These are phyloP conservation scores for Collybia sp. DNA, from an alignment of 768 basidiomycete genomes.

Conservation along the genomic window DNA sequence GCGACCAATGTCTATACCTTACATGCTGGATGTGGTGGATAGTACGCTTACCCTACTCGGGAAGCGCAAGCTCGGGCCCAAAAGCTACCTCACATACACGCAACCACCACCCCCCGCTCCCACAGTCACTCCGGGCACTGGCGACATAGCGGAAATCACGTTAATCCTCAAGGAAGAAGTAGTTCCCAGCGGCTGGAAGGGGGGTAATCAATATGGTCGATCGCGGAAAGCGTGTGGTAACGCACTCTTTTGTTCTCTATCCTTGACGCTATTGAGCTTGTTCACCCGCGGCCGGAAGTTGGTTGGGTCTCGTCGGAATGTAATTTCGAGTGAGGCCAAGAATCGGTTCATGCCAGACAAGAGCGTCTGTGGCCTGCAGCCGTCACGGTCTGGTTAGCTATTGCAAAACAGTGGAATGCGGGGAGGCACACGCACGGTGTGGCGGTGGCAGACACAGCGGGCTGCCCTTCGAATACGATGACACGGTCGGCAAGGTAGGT, in stretches of 20 bases:
- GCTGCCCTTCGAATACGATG: constrained; percentile 86
- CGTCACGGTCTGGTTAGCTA: not conserved
- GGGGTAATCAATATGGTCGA: constrained; percentile 2
- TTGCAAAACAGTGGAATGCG: not conserved
- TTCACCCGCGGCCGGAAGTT: constrained; percentile 89
- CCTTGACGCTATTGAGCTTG: constrained; percentile 81
- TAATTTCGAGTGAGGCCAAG: constrained; percentile 92
- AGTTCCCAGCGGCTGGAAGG: constrained; percentile 67
- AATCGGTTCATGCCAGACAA: constrained; percentile 89
- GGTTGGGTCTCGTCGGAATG: constrained; percentile 96
- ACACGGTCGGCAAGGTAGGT: constrained; percentile 98
- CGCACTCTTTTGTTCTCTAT: constrained; percentile 82
- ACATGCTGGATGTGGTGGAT: too few species aligned
- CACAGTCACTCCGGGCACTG: too few species aligned
- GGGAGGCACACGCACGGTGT: constrained; percentile 64
- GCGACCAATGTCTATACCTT: too few species aligned
- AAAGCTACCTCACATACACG: too few species aligned
- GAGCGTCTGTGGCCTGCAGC: constrained; percentile 80
- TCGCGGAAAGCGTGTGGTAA: constrained; percentile 2
- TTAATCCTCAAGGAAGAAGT: constrained; percentile 90
- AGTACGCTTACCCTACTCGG: too few species aligned
- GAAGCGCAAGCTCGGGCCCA: too few species aligned
- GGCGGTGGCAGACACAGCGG: constrained; percentile 85
- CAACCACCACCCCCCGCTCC: too few species aligned
- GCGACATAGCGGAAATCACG: too few species aligned